Conservation (phyloP, 1,139 yeast species). For the Blastobotrys malaysiensis region DNA sequence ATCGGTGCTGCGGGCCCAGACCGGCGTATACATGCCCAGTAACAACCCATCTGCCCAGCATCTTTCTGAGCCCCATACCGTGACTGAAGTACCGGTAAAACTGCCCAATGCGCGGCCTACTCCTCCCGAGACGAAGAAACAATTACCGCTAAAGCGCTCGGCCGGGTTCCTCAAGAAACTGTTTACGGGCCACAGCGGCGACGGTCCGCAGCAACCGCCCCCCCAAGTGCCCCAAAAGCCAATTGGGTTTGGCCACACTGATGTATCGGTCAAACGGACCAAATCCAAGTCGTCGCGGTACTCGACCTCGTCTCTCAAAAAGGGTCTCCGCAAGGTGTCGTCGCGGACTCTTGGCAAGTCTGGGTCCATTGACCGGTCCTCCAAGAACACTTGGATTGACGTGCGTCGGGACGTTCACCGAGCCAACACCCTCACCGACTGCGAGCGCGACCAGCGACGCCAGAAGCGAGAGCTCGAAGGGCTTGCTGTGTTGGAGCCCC, state of each 20-base stretch:
- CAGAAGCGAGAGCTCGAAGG: slow-evolving; percentile 65
- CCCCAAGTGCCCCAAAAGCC: not conserved
- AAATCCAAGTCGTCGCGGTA: slow-evolving; percentile 25
- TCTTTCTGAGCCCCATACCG: slow-evolving; percentile 11
- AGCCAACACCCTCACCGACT: slow-evolving; percentile 64
- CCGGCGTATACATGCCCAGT: not conserved
- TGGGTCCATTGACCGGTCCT: not conserved
- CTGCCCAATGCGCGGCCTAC: slow-evolving; percentile 20
- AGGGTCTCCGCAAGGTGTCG: slow-evolving; percentile 6
- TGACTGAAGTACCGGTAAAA: slow-evolving; percentile 22
- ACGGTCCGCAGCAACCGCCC: not conserved
- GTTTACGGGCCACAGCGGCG: slow-evolving; percentile 26
- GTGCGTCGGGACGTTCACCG: slow-evolving; percentile 61
- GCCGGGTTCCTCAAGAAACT: slow-evolving; percentile 54
- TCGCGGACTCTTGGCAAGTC: slow-evolving; percentile 1
- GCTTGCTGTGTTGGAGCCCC: slow-evolving; percentile 62
- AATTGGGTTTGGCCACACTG: not conserved
- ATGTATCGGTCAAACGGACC: slow-evolving; percentile 17
- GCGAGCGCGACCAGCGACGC: slow-evolving; percentile 65
- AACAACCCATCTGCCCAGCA: slow-evolving; percentile 5
- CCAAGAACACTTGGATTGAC: slow-evolving; percentile 40
- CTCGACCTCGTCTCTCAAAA: slow-evolving; percentile 15
- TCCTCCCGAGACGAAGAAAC: slow-evolving; percentile 14
- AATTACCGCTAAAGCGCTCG: slow-evolving; percentile 28
- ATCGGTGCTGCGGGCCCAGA: not conserved